Evolutionary conservation across 2,329 filamentous ascomycete species (phyloP).

Genomic region (Epichloe festucae): DNA sequence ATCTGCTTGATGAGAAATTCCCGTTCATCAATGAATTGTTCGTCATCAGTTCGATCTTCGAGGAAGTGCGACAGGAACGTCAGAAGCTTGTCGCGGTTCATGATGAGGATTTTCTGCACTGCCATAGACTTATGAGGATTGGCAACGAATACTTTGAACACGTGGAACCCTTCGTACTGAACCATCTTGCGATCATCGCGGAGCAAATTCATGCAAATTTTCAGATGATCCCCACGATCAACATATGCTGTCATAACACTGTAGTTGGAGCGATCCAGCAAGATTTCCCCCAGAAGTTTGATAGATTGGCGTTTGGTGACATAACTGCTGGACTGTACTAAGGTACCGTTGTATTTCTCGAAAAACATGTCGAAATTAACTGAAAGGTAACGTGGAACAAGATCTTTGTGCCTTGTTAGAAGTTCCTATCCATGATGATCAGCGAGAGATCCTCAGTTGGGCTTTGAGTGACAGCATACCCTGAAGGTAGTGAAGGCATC

Average conservation of each 20-base stretch:
- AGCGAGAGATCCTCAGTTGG: not conserved
- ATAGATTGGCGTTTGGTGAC: constrained; percentile 97
- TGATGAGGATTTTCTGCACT: constrained; percentile 88
- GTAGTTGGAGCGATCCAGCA: constrained; percentile 92
- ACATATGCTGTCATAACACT: constrained; percentile 97
- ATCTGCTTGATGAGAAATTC: constrained; percentile 97
- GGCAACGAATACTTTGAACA: constrained; percentile 98
- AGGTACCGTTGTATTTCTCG: constrained; percentile 69
- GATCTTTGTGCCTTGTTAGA: constrained; percentile 81
- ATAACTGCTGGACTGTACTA: constrained; percentile 88
- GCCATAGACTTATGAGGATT: constrained; percentile 97
- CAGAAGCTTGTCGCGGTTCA: constrained; percentile 85
- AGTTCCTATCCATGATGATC: constrained; percentile 52
- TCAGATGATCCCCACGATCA: constrained; percentile 86
- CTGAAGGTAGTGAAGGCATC: constrained; percentile 97
- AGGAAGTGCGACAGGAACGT: constrained; percentile 84
- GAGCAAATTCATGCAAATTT: constrained; percentile 95
- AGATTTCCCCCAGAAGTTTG: constrained; percentile 87
- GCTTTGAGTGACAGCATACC: constrained; percentile 34
- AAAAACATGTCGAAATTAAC: constrained; percentile 94
- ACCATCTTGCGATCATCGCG: constrained; percentile 97
- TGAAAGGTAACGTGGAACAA: constrained; percentile 77
- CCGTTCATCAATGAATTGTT: constrained; percentile 96
- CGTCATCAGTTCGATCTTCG: constrained; percentile 89
- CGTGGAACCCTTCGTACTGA: constrained; percentile 97